Base-by-base conservation (phyloP, 495 filamentous ascomycete genomes). In the Polyplosphaeria fusca region DNA sequence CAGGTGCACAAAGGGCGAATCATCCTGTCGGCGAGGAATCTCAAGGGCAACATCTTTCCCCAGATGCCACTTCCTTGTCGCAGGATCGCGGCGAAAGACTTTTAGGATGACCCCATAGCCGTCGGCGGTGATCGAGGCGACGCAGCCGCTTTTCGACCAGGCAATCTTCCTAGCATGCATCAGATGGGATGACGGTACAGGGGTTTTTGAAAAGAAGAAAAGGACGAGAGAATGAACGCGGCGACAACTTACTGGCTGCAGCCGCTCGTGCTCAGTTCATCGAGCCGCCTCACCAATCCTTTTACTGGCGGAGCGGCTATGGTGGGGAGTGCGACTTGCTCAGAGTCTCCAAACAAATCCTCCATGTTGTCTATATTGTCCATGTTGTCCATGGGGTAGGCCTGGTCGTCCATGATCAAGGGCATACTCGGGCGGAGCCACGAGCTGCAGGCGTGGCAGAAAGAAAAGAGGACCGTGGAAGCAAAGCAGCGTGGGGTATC, bases 61-160 rank as follows among this genome's bases (percentile, higher is more conserved):
- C 30, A 97, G 74, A n/a, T 72, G 75, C 88, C 91, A 97, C 55
- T 76, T 77, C 0, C 87, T 88, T 73, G 86, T 81, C 13, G 84
- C 76, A 0, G 84, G 79, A 54, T 82, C 78, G 59, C 85, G 86
- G 23, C 80, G 77, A 7, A 97, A 76, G 68, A 87, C 83, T 44
- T 85, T 81, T 12, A 94, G 73, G 55, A 84, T 81, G 26, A 96
- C 74, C 4, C 75, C 76, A 20, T 77, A 77, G 20, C 86, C 85
- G 68, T 88, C 82, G n/a, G 79, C 70, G 20, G 84, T 79, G 62
- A 97, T 86, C 52, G 84, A 84, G 25, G 92, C 92, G 68, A 97
- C 87, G 63, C 84, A 89, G 51, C 93, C 93, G 66, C 83, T 76
- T 52, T 85, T 88, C 16, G 93, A 96, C 94, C 94, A 97, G 44